Evolutionary conservation across 441 rosid species (phyloP), one percentile per base, ranked within the genome.

Genomic region (Metrosideros polymorpha): DNA sequence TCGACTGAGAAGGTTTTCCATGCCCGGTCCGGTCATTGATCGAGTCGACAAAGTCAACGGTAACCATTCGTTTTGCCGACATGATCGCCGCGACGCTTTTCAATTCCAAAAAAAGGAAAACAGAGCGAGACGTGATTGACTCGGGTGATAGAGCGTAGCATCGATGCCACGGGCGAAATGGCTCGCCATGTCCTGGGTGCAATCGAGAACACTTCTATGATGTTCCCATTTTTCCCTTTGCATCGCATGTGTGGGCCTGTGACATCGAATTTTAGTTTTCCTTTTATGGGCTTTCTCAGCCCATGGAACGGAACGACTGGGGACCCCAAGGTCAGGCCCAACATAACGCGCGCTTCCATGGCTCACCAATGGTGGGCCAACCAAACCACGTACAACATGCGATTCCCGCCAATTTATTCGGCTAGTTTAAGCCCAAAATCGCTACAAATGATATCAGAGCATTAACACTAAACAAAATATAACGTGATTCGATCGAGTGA

Each of bases 21-120:
- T 9, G 27, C 45, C 35, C 3, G 17, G 27, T 35, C 45, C 1
- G 9, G 19, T 66, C 79, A 9, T 27, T 8, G 47, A 66, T 35
- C 27, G 4, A 4, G 45, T 5, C 3, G 47, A 9, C 15, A 14
- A 14, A 19, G 6, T 10, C 4, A 2, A 35, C 2, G 1, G 8
- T 10, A 2, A 19, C 25, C 6, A 4, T 10, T 66, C 15, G n/a
- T 39, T 66, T 35, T 10, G 13, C 15, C 0, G 8, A 35, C 77
- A 0, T 1, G 45, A 19, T 18, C 3, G 43, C 43, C 5, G 77
- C 25, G 13, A 5, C 2, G 43, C 27, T 22, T 18, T 32, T 32
- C 43, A 0, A 63, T 32, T 32, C 77, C 25, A 7, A 6, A 19
- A 18, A 66, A 12, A 25, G 2, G 76, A 35, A 27, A 5, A 66